Evolutionary conservation across 495 filamentous ascomycete species (phyloP).

Genomic region (Xylaria intraflava): DNA sequence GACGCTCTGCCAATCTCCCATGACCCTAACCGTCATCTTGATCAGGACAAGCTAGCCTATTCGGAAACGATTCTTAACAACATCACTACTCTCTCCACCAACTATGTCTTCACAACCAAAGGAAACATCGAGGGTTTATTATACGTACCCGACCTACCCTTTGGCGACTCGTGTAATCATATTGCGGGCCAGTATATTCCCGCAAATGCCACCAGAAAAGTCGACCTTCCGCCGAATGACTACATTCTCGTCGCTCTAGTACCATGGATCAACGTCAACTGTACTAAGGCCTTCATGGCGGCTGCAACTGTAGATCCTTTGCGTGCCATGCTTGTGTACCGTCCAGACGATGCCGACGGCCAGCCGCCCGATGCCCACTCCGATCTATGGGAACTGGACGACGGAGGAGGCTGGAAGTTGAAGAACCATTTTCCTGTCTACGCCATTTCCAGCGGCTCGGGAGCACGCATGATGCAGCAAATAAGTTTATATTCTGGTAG

Average conservation of each 20-base stretch:
- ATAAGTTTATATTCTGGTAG: slow-evolving; percentile 70
- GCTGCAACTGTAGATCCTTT: slow-evolving; percentile 52
- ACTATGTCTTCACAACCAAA: slow-evolving; percentile 44
- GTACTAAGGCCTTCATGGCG: slow-evolving; percentile 60
- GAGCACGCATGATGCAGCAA: slow-evolving; percentile 61
- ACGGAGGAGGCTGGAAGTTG: slow-evolving; percentile 56
- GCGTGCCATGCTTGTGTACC: slow-evolving; percentile 70
- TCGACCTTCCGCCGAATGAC: slow-evolving; percentile 62
- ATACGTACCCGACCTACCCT: slow-evolving; percentile 66
- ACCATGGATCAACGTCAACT: slow-evolving; percentile 73
- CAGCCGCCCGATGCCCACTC: slow-evolving; percentile 56
- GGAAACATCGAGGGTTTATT: slow-evolving; percentile 64
- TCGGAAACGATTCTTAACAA: slow-evolving; percentile 51
- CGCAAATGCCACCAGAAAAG: slow-evolving; percentile 61
- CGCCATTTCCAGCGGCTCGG: slow-evolving; percentile 63
- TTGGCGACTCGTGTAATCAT: slow-evolving; percentile 52
- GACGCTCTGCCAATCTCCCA: background rate
- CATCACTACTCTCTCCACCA: slow-evolving; percentile 65
- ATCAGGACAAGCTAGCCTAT: slow-evolving; percentile 59
- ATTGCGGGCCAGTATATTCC: slow-evolving; percentile 56
- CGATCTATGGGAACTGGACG: slow-evolving; percentile 58
- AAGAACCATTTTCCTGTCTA: slow-evolving; percentile 70
- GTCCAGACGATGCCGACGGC: slow-evolving; percentile 48
- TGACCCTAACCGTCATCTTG: background rate
- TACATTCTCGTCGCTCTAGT: slow-evolving; percentile 66